Base-by-base conservation (phyloP, 331 rosid species). In the Stylosanthes scabra region DNA sequence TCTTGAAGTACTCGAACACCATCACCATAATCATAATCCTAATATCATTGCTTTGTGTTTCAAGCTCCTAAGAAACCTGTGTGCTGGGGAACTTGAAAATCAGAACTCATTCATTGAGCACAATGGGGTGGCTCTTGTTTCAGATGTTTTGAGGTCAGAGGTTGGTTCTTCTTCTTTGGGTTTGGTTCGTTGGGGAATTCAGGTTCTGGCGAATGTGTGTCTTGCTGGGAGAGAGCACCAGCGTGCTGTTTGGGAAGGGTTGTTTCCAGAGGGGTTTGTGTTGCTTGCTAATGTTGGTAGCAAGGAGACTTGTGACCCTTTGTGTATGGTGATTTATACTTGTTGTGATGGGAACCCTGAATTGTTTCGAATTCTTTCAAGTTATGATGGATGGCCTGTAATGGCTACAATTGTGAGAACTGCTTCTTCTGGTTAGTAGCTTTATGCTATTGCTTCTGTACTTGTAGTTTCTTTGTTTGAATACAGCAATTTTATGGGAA, bases 191-290 rank as follows among this genome's bases (percentile, higher is more conserved):
- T 76, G 78, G 65, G 97, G 93, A 47, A 37, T 93, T 74, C 98
- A 93, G 74, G 85, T 86, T 70, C 80, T 93, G 63, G 93, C 96
- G 11, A 91, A 89, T 86, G 90, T 83, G 82, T 90, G 86, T 28
- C 78, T 86, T 86, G 94, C 92, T 63, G 90, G 98, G 49, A 70
- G 78, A 70, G 55, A 66, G 5, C 96, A 89, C 55, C 98, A 85
- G 75, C 70, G 14, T 50, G 83, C 83, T 52, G 59, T 89, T 60
- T 89, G 98, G 98, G 67, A 60, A 59, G 66, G 75, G 60, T 41
- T 89, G 3, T 89, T 73, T 57, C 86, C 83, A 0, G 34, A 62
- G 28, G 87, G 82, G 41, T 85, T 91, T 81, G 58, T 78, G 13
- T 57, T 80, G 50, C 75, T 91, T 56, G 87, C 89, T 0, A 83